Conservation (phyloP, 2,329 filamentous ascomycete species). For the Neodidymelliopsis sp. region DNA sequence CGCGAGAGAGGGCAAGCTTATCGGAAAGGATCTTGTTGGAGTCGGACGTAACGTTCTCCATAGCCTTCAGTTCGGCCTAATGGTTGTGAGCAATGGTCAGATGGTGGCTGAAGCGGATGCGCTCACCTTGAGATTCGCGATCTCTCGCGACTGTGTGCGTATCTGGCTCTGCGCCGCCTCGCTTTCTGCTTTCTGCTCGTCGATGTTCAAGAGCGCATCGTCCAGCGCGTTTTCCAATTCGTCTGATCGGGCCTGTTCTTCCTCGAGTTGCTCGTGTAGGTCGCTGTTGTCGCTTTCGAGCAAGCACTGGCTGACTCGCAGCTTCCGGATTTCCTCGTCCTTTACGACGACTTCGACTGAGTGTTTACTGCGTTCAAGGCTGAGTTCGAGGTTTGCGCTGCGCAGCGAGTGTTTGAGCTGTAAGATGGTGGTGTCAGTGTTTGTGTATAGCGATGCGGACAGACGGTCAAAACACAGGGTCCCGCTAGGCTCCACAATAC, state of each 20-base stretch:
- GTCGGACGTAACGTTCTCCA: conserved; percentile 72
- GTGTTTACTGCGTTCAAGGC: conserved; percentile 71
- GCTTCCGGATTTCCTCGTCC: conserved; percentile 75
- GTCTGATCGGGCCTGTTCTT: conserved; percentile 68
- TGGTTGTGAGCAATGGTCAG: conserved; percentile 21
- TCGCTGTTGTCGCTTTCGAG: conserved; percentile 76
- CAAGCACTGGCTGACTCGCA: conserved; percentile 70
- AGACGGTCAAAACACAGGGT: conserved; percentile 1
- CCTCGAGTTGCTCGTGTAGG: conserved; percentile 68
- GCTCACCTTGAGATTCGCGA: conserved; percentile 64
- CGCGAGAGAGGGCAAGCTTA: conserved; percentile 67
- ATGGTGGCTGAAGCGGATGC: conserved; percentile 55
- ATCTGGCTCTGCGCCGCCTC: conserved; percentile 60
- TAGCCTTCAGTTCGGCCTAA: conserved; percentile 74
- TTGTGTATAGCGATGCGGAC: conserved; percentile 14
- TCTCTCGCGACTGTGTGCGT: conserved; percentile 60
- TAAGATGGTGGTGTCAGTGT: conserved; percentile 19
- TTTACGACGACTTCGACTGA: conserved; percentile 73
- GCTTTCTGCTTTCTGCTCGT: conserved; percentile 55
- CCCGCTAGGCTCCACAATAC: conserved; percentile 14
- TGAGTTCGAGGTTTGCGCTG: conserved; percentile 68
- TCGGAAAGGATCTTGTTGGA: conserved; percentile 74
- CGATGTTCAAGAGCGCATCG: conserved; percentile 56
- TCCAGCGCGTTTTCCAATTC: conserved; percentile 60
- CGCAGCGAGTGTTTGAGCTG: conserved; percentile 60